These are phyloP conservation scores for Calonectria pauciramosa DNA, from an alignment of 2,329 filamentous ascomycete species.

Conservation along the genomic window DNA sequence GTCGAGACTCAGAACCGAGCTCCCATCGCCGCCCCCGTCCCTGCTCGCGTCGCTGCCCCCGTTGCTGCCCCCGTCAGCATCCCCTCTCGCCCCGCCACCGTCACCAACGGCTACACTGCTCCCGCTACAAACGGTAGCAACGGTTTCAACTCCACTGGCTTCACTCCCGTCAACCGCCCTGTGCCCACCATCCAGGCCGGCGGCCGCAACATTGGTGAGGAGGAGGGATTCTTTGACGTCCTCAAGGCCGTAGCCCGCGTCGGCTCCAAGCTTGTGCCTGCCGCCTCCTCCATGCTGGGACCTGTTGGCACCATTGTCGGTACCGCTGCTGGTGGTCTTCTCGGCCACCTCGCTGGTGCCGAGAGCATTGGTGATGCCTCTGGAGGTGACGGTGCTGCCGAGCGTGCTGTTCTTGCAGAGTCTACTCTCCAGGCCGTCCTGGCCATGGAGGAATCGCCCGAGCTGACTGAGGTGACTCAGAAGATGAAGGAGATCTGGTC, in stretches of 20 bases:
- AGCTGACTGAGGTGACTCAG: constrained; percentile 19
- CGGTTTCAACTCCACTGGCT: neutral
- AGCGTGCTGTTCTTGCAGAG: constrained; percentile 41
- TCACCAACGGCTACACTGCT: neutral
- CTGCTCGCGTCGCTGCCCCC: neutral
- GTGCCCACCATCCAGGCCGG: neutral
- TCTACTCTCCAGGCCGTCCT: constrained; percentile 38
- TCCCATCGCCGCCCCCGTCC: neutral
- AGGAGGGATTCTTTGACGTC: constrained; percentile 41
- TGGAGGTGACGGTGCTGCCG: constrained; percentile 14
- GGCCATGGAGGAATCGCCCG: constrained; percentile 15
- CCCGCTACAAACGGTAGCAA: neutral
- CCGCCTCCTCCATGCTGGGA: constrained; percentile 27
- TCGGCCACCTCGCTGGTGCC: constrained; percentile 12
- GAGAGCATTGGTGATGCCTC: neutral
- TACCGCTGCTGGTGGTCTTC: constrained; percentile 21
- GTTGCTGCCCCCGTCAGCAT: neutral
- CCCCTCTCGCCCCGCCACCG: neutral
- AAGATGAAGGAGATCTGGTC: constrained; percentile 32
- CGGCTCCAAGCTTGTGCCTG: constrained; percentile 13
- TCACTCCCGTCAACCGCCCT: neutral
- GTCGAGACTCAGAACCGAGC: constrained; percentile 13
- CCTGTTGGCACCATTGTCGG: constrained; percentile 23
- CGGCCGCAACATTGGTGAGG: neutral
- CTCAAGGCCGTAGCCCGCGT: constrained; percentile 32